Base-by-base conservation (phyloP, 1,139 yeast species). In the Scheffersomyces illinoinensis region DNA sequence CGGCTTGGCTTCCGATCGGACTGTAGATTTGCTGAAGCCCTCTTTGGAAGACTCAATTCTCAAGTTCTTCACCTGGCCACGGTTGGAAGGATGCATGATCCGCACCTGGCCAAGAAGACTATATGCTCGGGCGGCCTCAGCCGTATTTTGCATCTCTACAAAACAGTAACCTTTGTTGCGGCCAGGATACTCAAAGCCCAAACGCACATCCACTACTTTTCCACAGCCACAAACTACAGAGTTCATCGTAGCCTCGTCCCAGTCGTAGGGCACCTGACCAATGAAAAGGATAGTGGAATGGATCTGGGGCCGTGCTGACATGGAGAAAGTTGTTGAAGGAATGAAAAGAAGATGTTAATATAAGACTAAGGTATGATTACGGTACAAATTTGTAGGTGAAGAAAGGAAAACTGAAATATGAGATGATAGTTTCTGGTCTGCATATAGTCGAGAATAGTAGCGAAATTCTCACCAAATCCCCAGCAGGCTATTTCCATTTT, bases 211-310 rank as follows among this genome's bases (percentile, higher is more conserved):
- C 54, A 85, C 86, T 49, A 87, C 82, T 23, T 81, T 79, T 2
- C 91, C 91, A 5, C 88, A 78, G 1, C 90, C 90, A 61, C 86
- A 81, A n/a, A 86, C 89, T 21, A 87, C 88, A 18, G 89, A 72
- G 59, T 75, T 81, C 53, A 87, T 75, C 46, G 77, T 80, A 52
- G 81, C 80, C 57, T 84, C 88, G 65, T 80, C 85, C 91, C 91
- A 87, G 60, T 86, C 88, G 67, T 81, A 85, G 1, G 91, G 91
- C 47, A 87, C 75, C 67, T 79, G 85, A 17, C 91, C 91, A n/a
- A 87, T 66, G 65, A 85, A 87, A 49, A 86, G 72, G 23, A 85
- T 85, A 20, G 73, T 69, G 26, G 80, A 75, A 18, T 56, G 50
- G 19, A 54, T 39, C 46, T 57, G 56, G 6, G 52, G 46, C 50